Conservation (phyloP, 2,329 filamentous ascomycete genomes). For the Chrysosporium keratinophilum region DNA sequence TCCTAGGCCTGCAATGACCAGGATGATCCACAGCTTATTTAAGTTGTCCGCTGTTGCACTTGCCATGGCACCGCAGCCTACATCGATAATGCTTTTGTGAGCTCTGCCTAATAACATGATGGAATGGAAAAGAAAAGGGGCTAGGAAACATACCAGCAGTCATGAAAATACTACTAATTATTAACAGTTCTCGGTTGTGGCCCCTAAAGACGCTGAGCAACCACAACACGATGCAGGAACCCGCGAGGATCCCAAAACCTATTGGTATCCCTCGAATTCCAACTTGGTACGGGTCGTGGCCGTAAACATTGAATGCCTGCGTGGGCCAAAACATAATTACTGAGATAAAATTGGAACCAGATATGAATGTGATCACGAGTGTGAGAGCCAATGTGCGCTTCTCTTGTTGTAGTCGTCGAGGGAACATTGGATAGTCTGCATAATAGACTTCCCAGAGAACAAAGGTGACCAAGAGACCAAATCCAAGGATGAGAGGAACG, state of each 20-base stretch:
- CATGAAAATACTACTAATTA: conserved; percentile 52
- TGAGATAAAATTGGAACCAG: conserved; percentile 50
- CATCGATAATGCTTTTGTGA: neutral
- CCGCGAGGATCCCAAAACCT: conserved; percentile 52
- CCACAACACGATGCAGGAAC: conserved; percentile 49
- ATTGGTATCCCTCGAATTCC: conserved; percentile 57
- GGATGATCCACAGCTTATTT: conserved; percentile 44
- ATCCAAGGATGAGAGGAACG: conserved; percentile 38
- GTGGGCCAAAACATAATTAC: conserved; percentile 52
- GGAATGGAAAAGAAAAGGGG: neutral
- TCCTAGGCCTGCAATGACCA: conserved; percentile 53
- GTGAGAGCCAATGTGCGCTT: conserved; percentile 44
- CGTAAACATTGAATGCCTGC: conserved; percentile 55
- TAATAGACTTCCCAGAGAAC: conserved; percentile 40
- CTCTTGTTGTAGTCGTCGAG: conserved; percentile 37
- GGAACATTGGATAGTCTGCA: conserved; percentile 39
- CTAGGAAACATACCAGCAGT: conserved; percentile 42
- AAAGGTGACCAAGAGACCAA: conserved; percentile 35
- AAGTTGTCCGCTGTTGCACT: conserved; percentile 45
- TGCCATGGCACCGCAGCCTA: conserved; percentile 46
- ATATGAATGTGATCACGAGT: conserved; percentile 49
- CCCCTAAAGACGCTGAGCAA: conserved; percentile 50
- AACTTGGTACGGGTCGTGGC: conserved; percentile 52
- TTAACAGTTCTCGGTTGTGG: conserved; percentile 50
- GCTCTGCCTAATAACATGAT: neutral